Evolutionary conservation across 768 basidiomycete genomes (phyloP).

Genomic region (Leccinum imitatum): DNA sequence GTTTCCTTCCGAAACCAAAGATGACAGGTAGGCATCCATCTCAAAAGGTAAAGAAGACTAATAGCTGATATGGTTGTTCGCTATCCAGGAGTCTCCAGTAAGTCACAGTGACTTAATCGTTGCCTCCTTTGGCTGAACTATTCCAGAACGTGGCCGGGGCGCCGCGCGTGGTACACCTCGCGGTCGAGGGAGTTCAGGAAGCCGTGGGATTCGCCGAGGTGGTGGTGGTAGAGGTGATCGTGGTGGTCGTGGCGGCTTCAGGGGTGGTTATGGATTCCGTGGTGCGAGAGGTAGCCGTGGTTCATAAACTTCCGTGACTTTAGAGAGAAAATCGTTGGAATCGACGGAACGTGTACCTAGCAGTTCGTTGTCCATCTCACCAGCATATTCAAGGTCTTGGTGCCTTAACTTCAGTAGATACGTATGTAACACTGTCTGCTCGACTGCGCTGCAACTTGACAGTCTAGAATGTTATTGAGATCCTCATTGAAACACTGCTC

Average conservation of each 20-base stretch:
- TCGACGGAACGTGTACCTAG: neutral
- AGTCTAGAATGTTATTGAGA: constrained; percentile 33
- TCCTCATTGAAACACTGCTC: too few species aligned
- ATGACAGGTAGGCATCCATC: constrained; percentile 56
- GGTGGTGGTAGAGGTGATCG: constrained; percentile 34
- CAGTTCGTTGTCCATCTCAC: neutral
- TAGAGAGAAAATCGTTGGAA: neutral
- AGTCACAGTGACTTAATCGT: constrained; percentile 5
- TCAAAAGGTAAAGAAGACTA: constrained; percentile 6
- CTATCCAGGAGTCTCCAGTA: constrained; percentile 30
- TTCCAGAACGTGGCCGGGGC: constrained; percentile 47
- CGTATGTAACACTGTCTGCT: constrained; percentile 43
- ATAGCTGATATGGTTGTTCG: neutral
- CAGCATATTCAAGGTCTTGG: constrained; percentile 41
- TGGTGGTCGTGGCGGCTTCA: constrained; percentile 47
- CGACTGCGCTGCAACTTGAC: constrained; percentile 52
- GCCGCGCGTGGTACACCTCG: constrained; percentile 26
- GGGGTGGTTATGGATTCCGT: constrained; percentile 47
- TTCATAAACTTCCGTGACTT: constrained; percentile 32
- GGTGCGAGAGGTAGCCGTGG: constrained; percentile 50
- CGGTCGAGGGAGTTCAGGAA: constrained; percentile 26
- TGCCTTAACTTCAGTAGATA: constrained; percentile 50
- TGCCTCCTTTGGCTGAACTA: constrained; percentile 31
- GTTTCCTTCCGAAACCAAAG: constrained; percentile 97
- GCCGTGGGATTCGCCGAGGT: constrained; percentile 38